Conservation (phyloP, 306 rosid species). For the Potentilla sterilis region DNA sequence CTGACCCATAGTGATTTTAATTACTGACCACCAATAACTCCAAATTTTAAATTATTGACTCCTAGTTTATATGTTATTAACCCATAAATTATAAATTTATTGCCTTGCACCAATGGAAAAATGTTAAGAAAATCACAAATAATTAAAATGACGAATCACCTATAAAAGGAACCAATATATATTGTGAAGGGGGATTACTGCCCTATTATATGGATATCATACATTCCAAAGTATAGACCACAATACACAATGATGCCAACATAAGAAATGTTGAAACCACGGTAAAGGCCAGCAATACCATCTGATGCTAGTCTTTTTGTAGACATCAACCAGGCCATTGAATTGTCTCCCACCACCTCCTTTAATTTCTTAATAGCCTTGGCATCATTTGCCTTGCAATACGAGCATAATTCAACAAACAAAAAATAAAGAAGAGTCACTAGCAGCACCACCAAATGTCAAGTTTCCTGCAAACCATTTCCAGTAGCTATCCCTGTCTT, state of each 20-base stretch:
- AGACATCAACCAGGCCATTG: slow-evolving; percentile 75
- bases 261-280: slow-evolving; percentile 70
- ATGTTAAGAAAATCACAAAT: too few species aligned
- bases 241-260: slow-evolving; percentile 79
- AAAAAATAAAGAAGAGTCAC: slow-evolving; percentile 61
- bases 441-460: slow-evolving; percentile 83
- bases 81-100: too few species aligned
- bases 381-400: slow-evolving; percentile 67
- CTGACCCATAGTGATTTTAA: too few species aligned
- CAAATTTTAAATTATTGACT: too few species aligned
- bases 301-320: slow-evolving; percentile 64
- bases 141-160: too few species aligned
- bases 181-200: too few species aligned
- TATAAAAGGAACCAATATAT: too few species aligned
- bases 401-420: slow-evolving; percentile 72
- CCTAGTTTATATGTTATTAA: too few species aligned
- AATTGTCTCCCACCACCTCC: slow-evolving; percentile 83
- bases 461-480: slow-evolving; percentile 75
- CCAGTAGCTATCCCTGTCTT: slow-evolving; percentile 78
- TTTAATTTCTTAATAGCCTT: slow-evolving; percentile 47
- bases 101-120: too few species aligned
- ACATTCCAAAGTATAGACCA: slow-evolving; percentile 78
- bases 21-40: too few species aligned
- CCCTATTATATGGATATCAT: slow-evolving; percentile 32
- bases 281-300: slow-evolving; percentile 80